A percentile compares a stretch with the other conserved stretches of the same genome.
phyloP scores from a whole-genome alignment of 768 basidiomycete genomes.

The Neoboletus brunneissimus region DNA sequence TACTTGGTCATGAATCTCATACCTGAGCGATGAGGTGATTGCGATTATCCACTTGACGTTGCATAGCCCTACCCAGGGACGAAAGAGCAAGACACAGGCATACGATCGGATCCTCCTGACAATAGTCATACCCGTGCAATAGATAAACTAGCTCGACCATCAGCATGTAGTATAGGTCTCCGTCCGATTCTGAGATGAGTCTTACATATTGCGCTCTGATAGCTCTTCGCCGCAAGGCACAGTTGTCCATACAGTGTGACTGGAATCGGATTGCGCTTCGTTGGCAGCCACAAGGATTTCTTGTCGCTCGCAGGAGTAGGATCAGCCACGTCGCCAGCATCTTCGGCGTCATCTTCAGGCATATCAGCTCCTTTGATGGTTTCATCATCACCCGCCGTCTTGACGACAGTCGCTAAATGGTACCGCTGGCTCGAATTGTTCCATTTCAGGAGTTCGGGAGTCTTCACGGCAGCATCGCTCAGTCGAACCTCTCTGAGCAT shows the following conservation, averaged over 20 bases:
- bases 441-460: constrained; percentile 60
- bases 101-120: constrained; percentile 81
- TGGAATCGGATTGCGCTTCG: constrained; percentile 60
- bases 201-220: constrained; percentile 88
- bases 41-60: constrained; percentile 90
- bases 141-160: constrained; percentile 36
- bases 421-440: constrained; percentile 58
- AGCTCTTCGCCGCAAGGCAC: constrained; percentile 77
- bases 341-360: constrained; percentile 35
- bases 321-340: constrained; percentile 18
- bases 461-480: constrained; percentile 62
- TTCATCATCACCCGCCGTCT: constrained; percentile 20
- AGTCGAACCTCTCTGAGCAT: constrained; percentile 75
- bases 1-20: background rate
- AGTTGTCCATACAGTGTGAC: constrained; percentile 79
- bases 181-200: no score
- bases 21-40: constrained; percentile 65
- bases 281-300: background rate
- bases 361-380: constrained; percentile 13
- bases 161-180: background rate
- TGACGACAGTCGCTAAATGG: constrained; percentile 38
- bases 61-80: constrained; percentile 87
- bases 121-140: constrained; percentile 83
- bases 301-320: constrained; percentile 27
- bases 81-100: constrained; percentile 81